Evolutionary conservation across 1,284 basidiomycete genomes (phyloP), one percentile per base, ranked within the genome.

Genomic region (Ceratobasidium sp.): DNA sequence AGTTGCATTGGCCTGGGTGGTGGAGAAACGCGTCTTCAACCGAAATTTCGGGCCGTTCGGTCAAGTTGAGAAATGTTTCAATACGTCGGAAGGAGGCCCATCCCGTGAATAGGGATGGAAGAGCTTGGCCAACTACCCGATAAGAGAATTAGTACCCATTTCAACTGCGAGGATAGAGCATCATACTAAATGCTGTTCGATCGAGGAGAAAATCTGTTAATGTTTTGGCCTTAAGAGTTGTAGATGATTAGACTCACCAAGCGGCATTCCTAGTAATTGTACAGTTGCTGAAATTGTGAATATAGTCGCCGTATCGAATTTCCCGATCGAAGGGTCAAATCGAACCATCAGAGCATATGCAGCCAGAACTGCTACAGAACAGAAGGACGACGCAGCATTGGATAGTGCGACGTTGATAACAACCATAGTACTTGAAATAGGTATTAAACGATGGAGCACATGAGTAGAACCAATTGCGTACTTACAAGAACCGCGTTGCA

Each of bases 321-420:
- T 52, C n/a, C 66, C 66, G 12, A 40, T 68, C 3, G 66, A 54
- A 10, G 66, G 66, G 20, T 68, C 50, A 10, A 40, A 33, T 54
- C 56, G 50, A 38, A 68, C 66, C 66, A 68, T 68, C 50, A 68
- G 48, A 6, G 66, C 50, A 23, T 68, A 54, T 68, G 50, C 66
- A 9, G 40, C 48, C 17, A 68, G 20, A 13, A 68, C 66, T 3
- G 66, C 23, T 54, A 68, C 66, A 20, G 66, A 20, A 28, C 66
- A 68, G 40, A 68, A 68, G 26, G 20, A 4, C 0, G 66, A 40
- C 6, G 66, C 48, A 40, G 50, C 5, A 56, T 68, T 68, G 1
- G 66, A 68, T 5, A 68, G 50, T 6, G 50, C 50, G 33, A 68
- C 20, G 17, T 68, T 68, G 52, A 68, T 40, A 3, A n/a, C 44